These are phyloP conservation scores for Pueraria montana DNA, from an alignment of 306 rosid genomes.

Conservation along the genomic window DNA sequence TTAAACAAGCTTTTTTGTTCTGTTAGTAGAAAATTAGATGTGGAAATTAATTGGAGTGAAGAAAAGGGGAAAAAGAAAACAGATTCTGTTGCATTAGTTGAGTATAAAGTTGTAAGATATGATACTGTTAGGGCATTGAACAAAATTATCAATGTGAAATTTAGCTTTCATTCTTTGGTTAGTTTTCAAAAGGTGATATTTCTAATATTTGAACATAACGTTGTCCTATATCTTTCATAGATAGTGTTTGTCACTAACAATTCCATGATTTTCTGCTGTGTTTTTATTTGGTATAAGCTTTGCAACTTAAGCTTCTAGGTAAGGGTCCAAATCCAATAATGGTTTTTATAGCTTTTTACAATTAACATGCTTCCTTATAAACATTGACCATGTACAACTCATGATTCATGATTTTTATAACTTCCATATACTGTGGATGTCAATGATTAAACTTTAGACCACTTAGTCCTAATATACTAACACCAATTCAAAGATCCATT, in stretches of 20 bases:
- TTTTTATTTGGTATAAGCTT: constrained; percentile 29
- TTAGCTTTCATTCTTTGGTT: background rate
- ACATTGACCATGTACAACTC: background rate
- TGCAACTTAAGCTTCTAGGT: background rate
- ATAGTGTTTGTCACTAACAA: too few relatives aligned
- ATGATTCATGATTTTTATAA: constrained; percentile 3
- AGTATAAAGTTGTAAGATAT: background rate
- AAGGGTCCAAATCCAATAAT: background rate
- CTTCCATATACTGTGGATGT: background rate
- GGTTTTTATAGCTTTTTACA: constrained; percentile 1
- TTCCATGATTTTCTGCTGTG: background rate
- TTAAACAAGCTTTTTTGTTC: background rate
- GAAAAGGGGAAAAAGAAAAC: background rate
- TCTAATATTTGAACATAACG: background rate
- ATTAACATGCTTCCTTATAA: background rate
- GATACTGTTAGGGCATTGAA: background rate
- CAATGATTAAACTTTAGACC: constrained; percentile 3
- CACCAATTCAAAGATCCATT: constrained; percentile 8
- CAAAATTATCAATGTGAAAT: background rate
- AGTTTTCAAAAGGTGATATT: background rate
- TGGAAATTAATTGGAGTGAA: background rate
- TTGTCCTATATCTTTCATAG: too few relatives aligned
- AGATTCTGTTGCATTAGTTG: background rate
- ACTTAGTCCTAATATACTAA: background rate
- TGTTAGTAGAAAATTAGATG: constrained; percentile 10